A percentile compares a stretch with the other conserved stretches of the same genome.
Evolutionary conservation across 306 rosid species (phyloP).

Genomic region (Carpinus fangiana): DNA sequence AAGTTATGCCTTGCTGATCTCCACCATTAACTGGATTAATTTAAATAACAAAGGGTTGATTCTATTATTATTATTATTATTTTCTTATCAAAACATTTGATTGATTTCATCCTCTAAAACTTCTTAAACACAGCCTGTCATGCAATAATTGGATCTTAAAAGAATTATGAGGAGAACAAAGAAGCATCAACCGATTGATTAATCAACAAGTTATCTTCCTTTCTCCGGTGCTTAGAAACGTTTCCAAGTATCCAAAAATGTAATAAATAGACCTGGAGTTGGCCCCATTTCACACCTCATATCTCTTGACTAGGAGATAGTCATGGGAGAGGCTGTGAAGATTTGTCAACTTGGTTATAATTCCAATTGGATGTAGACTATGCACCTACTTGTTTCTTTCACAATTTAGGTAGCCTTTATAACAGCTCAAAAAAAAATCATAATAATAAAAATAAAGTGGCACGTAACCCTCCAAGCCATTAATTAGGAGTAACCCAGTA

Average conservation of each 20-base stretch:
- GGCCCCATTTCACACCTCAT: background rate
- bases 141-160: background rate
- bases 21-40: no score
- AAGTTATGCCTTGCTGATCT: no score
- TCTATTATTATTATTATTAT: no score
- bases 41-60: no score
- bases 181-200: background rate
- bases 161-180: background rate
- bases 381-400: constrained; percentile 22
- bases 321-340: background rate
- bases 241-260: background rate
- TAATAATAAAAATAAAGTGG: no score
- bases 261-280: background rate
- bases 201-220: background rate
- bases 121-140: background rate
- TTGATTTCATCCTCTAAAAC: no score
- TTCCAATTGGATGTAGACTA: constrained; percentile 25
- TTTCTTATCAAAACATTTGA: no score
- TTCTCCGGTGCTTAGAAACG: background rate
- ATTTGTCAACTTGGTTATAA: background rate
- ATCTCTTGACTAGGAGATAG: background rate
- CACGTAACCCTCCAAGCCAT: no score
- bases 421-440: background rate
- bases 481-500: no score
- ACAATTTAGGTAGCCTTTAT: constrained; percentile 23